Base-by-base conservation (phyloP, 2,329 filamentous ascomycete species). In the Phaeosphaeriaceae sp. region DNA sequence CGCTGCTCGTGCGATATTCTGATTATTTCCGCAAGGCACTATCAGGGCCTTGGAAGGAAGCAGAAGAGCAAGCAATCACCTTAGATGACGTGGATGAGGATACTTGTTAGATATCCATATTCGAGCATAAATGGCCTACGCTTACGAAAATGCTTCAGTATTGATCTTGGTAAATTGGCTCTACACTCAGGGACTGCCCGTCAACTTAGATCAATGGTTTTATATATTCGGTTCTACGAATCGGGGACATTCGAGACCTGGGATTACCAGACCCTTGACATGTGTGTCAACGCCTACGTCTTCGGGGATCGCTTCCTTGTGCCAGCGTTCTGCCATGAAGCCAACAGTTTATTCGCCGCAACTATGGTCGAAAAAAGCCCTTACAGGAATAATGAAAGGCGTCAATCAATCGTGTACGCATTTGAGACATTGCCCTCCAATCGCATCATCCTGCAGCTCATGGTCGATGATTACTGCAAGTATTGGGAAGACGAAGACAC, bases 11-110 rank as follows among this genome's bases (percentile, higher is more conserved):
- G 4, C 44, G 60, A 11, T 54, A 63, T 19, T 65, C 62, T 0
- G 60, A 56, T 0, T 69, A 63, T 48, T 69, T 67, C 40, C 46
- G 54, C 11, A 59, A 56, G 1, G 63, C 65, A 2, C 42, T 68
- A 6, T 40, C 40, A 9, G 55, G 63, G 9, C 36, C 49, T 3
- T 67, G 65, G 56, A 53, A 41, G 19, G 56, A 68, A 40, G 51
- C 49, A 5, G 7, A 53, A 25, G 58, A 65, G 2, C 21, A 55
- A 5, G 17, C 25, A 3, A 20, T 60, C 1, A 36, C 41, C 19
- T 51, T 66, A 0, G 33, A 54, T 3, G 52, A 64, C n/a, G 33
- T 61, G 5, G 56, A 60, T n/a, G 45, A 52, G 3, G n/a, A 24
- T 31, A 31, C 24, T 5, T 19, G 24, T 48, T 17, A 5, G 5